Evolutionary conservation across 495 filamentous ascomycete genomes (phyloP).

Genomic region (Evansstolkia leycettana): DNA sequence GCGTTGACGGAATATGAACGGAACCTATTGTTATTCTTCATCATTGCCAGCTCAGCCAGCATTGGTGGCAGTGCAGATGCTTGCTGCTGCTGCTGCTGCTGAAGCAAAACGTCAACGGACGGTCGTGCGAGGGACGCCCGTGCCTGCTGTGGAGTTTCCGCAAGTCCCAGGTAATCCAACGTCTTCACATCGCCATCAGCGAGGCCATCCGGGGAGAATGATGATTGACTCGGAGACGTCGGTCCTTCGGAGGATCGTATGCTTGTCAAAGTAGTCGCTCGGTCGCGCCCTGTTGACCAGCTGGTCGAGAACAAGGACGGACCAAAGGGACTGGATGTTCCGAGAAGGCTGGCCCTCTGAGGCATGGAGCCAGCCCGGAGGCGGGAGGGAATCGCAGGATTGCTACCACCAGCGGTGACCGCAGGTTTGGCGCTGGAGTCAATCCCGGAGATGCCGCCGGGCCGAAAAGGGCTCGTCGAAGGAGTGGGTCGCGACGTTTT

Average conservation of each 20-base stretch:
- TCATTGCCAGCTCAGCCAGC: slow-evolving; percentile 66
- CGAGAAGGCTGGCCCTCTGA: slow-evolving; percentile 59
- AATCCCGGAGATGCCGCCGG: slow-evolving; percentile 56
- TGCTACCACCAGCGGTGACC: slow-evolving; percentile 32
- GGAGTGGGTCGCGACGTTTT: slow-evolving; percentile 83
- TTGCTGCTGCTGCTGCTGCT: slow-evolving; percentile 41
- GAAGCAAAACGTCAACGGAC: slow-evolving; percentile 30
- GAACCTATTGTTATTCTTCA: slow-evolving; percentile 74
- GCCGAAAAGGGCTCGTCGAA: slow-evolving; percentile 81
- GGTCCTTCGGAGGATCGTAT: slow-evolving; percentile 83
- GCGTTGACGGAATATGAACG: slow-evolving; percentile 97
- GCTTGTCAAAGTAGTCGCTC: slow-evolving; percentile 75
- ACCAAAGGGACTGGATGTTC: slow-evolving; percentile 64
- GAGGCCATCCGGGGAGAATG: slow-evolving; percentile 79
- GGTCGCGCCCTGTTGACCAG: slow-evolving; percentile 64
- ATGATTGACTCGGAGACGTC: slow-evolving; percentile 77
- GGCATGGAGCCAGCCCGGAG: slow-evolving; percentile 93
- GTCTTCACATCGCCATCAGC: slow-evolving; percentile 86
- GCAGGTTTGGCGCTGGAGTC: slow-evolving; percentile 43
- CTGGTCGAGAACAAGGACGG: slow-evolving; percentile 78
- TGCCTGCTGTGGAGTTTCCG: slow-evolving; percentile 80
- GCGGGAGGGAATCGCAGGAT: slow-evolving; percentile 68
- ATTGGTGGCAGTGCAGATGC: slow-evolving; percentile 50
- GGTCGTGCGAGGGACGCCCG: slow-evolving; percentile 56
- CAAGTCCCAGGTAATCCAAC: slow-evolving; percentile 88